Evolutionary conservation across 208 protist genomes (phyloP), one percentile per base, ranked within the genome.

Genomic region (Vickermania spadyakhi): DNA sequence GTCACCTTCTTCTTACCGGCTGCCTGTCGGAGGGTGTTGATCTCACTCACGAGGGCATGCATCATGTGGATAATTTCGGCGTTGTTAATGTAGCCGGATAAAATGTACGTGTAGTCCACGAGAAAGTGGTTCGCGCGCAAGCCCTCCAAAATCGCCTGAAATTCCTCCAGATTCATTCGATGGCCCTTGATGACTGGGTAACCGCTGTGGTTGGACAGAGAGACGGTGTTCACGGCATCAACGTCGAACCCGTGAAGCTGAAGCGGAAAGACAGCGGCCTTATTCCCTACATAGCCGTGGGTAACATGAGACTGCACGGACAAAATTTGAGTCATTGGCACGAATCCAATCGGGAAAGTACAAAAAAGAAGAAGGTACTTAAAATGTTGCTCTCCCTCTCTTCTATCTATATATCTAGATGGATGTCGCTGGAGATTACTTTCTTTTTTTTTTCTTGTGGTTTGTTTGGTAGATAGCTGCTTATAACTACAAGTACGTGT

Each of bases 271-370:
- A 87, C 86, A 22, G 96, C 93, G 0, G 89, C 89, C 57, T 96
- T 96, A 78, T 98, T 98, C 52, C 96, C 96, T 7, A 98, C 96
- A 69, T 97, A 98, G 3, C 96, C 96, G 67, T 97, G 91, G 4
- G 92, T 93, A 3, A 98, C 94, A 72, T 97, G 95, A 0, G 86
- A 96, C 80, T 98, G 96, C 52, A 98, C 96, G 1, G 93, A 97
- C 5, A 98, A 73, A 28, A 98, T 78, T 14, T 25, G 51, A 25
- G 42, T 59, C 25, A 55, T 27, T 55, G 41, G 41, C 18, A 18
- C 11, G 18, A 11, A 18, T 49, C 41, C 41, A 49, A 7, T 61
- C 58, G 28, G 65, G 2, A 58, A 3, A 66, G 22, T 3, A 49
- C 56, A 57, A 51, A 61, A 70, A 45, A 2, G 62, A 65, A 62